Base-by-base conservation (phyloP, 129 eudicot species). In the Lactuca sativa region DNA sequence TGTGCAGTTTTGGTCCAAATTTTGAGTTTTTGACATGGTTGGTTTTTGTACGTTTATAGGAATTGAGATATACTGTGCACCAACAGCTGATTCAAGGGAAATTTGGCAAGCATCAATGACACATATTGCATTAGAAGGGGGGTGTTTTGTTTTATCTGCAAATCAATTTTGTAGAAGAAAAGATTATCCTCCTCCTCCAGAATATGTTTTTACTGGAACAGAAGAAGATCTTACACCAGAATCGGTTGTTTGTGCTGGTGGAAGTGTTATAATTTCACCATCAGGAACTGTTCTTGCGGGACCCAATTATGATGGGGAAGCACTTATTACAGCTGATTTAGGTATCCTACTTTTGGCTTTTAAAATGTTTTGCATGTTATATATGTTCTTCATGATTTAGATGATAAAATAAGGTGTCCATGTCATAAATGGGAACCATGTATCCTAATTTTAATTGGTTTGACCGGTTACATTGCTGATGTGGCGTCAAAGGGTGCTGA, bases 21-120 rank as follows among this genome's bases (percentile, higher is more conserved):
- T 25, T 25, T 25, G 30, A 25, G 30, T 25, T 25, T 25, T 25
- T 25, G 30, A 25, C 2, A 25, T 1, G 30, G 30, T 1, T 47
- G 2, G 14, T 86, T 40, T 30, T 64, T 70, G 11, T 73, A 30
- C 34, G 18, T 65, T 48, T 40, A 62, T 63, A 90, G 99, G 99
- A 75, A 81, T 93, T 59, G 99, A 93, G 77, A 89, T 93, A 83
- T 93, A 93, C 57, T 93, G 99, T 82, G 99, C 97, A 25, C 97
- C 99, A 17, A 93, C 99, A 6, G 99, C 99, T 62, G 99, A 93
- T 87, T 75, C 99, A 4, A 85, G 99, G 73, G 92, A 84, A n/a
- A 72, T 90, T 10, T 93, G 99, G 99, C 99, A 93, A 76, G 97
- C 99, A 63, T 89, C 99, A 64, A 85, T 93, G 97, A 90, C 92